Evolutionary conservation across 1,284 basidiomycete genomes (phyloP), one percentile per base, ranked within the genome.

Genomic region (Mycosarcoma maydis): DNA sequence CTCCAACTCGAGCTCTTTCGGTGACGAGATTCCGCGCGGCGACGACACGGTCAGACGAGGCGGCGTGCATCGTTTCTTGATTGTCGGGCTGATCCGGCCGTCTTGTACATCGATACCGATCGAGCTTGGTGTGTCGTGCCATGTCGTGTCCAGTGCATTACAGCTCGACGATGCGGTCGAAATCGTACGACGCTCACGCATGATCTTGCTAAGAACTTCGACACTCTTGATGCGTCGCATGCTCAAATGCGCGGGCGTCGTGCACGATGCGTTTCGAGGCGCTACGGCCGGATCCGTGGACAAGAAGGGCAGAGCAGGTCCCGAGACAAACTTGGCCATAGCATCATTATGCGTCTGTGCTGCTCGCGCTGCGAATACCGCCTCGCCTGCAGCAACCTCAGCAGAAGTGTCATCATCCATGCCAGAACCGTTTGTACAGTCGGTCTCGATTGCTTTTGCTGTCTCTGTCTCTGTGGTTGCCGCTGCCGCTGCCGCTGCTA

Each of bases 201-300:
- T 50, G 45, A 68, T 59, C 38, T 62, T 64, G 58, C 45, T 45
- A 22, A 73, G 61, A 24, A 67, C 59, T 32, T 73, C 71, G 51
- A 73, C 64, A 37, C 56, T 61, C 45, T 70, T 66, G 61, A 70
- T 70, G 6, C 66, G 49, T 33, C 61, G 49, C 45, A 72, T 50
- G 33, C 59, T 61, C 26, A 71, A 51, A 26, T 66, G 53, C 4
- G 55, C 48, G 7, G 69, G 69, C 5, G 42, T 43, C 2, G 64
- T 67, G 46, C 62, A 67, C 11, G 64, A 42, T n/a, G 38, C 62
- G 37, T 72, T 72, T 14, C 69, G 54, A 20, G 59, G 59, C 0
- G 64, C 62, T 1, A 72, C 69, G 32, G 69, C 69, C 2, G 64
- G 62, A 24, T 72, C 64, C 19, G 50, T 72, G 16, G 69, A 55